These are phyloP conservation scores for Pneumocystis carinii DNA, from an alignment of 1,139 yeast species.

Conservation along the genomic window DNA sequence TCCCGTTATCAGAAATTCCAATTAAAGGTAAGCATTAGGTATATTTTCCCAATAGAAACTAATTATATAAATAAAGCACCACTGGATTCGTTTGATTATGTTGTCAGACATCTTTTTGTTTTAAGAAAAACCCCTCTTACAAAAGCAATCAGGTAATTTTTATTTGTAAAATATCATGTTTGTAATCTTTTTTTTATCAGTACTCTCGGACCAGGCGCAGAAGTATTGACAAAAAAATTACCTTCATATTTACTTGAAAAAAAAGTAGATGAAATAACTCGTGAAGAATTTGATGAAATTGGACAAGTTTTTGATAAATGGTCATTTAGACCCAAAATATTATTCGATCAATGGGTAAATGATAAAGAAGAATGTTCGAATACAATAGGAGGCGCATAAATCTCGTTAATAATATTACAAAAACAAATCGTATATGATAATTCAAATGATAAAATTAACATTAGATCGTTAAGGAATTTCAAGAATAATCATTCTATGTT, in stretches of 20 bases:
- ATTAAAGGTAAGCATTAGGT: not conserved
- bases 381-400: not conserved
- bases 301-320: not conserved
- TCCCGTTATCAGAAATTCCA: not conserved
- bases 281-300: not conserved
- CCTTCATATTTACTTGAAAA: not conserved
- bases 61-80: not conserved
- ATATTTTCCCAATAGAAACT: not conserved
- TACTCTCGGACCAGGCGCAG: not conserved
- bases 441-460: not conserved
- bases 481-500: not conserved
- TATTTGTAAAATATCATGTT: not conserved
- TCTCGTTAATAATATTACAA: not conserved
- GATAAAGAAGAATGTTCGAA: not conserved
- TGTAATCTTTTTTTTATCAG: not conserved
- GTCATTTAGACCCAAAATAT: not conserved
- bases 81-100: not conserved
- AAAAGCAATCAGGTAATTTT: not conserved
- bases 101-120: not conserved
- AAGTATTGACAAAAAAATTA: not conserved
- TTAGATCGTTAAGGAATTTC: not conserved
- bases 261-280: not conserved
- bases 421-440: not conserved
- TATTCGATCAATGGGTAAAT: not conserved
- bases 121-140: not conserved